Base-by-base conservation (phyloP, 805 yeast species). In the Metschnikowia aberdeeniae region DNA sequence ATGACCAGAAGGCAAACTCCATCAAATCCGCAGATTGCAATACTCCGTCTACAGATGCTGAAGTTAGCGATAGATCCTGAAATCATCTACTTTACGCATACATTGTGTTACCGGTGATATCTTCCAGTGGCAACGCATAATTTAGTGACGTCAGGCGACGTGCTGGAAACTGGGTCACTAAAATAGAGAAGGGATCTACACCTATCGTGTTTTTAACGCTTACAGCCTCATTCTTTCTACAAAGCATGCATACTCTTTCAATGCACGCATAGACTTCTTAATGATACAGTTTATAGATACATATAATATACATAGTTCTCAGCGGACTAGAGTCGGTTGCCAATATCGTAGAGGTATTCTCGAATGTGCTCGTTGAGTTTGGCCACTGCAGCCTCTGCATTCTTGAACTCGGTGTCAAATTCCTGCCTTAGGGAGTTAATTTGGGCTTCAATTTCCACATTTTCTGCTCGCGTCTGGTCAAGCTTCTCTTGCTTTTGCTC, bases 341-440 rank as follows among this genome's bases (percentile, higher is more conserved):
- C 68, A 70, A 81, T 75, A 46, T 78, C 82, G 34, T 63, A 62
- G 42, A 80, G 55, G 53, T 84, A 84, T 44, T 71, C 61, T 47
- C 68, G 68, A 34, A 84, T 68, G 52, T 80, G 84, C 8, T 78
- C 68, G 46, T 78, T 78, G 45, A 84, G 67, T 47, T 73, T 68
- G 19, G 78, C 73, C 44, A 81, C 68, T 54, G 81, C 85, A 41
- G 69, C 59, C 45, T 76, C 78, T 7, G 82, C 70, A 31, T 70
- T 76, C 48, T 75, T 71, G 40, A 76, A 69, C 53, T 84, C 89
- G 22, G 56, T 57, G 41, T 80, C 80, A 49, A 75, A 77, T 12
- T 72, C 75, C 33, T 62, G 61, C 49, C 69, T 64, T 56, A 37
- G 60, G 53, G 54, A 70, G 60, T 53, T 54, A 43, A 63, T 73